phyloP scores from a whole-genome alignment of 176 grass and related monocot species.

The Ensete glaucum region DNA sequence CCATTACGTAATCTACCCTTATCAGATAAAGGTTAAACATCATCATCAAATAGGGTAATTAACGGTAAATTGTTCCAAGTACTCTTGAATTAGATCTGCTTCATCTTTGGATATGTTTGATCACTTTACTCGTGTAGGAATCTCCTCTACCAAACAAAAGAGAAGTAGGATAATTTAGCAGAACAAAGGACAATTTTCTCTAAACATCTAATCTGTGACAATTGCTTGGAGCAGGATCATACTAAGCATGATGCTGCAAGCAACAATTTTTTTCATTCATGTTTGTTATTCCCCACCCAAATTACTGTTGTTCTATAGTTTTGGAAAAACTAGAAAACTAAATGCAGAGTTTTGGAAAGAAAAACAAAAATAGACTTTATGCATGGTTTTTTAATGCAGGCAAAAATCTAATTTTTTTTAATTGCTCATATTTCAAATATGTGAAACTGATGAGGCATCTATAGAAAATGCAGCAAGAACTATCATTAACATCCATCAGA shows the following conservation, averaged over 20 bases:
- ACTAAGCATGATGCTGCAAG: neutral
- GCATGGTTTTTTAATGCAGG: too few species aligned
- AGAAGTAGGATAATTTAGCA: neutral
- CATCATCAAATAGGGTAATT: neutral
- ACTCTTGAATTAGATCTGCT: neutral
- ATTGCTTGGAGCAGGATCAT: neutral
- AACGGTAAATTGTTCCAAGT: neutral
- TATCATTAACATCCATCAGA: too few species aligned
- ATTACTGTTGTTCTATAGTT: too few species aligned
- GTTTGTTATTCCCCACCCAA: neutral
- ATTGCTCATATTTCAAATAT: too few species aligned
- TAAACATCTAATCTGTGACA: neutral
- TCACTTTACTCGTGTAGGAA: neutral
- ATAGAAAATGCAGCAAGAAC: neutral
- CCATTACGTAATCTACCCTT: neutral
- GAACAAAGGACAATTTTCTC: neutral
- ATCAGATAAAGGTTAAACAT: neutral
- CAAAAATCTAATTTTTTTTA: too few species aligned
- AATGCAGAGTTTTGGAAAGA: too few species aligned
- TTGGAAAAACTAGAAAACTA: too few species aligned
- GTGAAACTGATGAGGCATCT: neutral
- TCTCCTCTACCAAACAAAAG: neutral
- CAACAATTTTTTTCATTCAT: neutral
- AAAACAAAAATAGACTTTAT: too few species aligned
- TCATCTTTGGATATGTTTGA: neutral